Conservation (phyloP, 2,329 filamentous ascomycete genomes). For the Penicillium sp. region DNA sequence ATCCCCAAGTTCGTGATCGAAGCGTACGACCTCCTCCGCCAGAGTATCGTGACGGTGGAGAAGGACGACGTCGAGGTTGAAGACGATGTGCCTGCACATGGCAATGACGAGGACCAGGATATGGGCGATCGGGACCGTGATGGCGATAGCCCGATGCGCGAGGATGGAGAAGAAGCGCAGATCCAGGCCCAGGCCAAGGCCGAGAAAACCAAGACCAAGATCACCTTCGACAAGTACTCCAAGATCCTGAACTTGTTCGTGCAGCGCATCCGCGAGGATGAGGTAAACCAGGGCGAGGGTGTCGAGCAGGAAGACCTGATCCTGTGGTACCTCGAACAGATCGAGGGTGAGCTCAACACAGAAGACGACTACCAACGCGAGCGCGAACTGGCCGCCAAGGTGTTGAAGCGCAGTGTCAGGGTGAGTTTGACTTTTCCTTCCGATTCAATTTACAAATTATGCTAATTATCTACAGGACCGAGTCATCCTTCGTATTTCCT, state of each 20-base stretch:
- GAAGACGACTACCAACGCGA: constrained; percentile 79
- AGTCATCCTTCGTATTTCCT: constrained; percentile 59
- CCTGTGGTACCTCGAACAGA: constrained; percentile 87
- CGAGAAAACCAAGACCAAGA: constrained; percentile 66
- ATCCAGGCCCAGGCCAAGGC: constrained; percentile 32
- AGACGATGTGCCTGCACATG: constrained; percentile 59
- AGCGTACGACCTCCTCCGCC: constrained; percentile 82
- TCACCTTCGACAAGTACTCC: constrained; percentile 94
- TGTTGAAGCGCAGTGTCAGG: constrained; percentile 92
- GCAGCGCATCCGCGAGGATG: constrained; percentile 76
- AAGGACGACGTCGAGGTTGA: constrained; percentile 96
- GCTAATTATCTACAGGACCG: constrained; percentile 45
- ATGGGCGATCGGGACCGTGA: constrained; percentile 47
- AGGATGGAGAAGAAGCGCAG: constrained; percentile 47
- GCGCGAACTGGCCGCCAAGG: constrained; percentile 69
- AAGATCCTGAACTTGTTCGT: constrained; percentile 83
- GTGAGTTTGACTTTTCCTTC: background rate
- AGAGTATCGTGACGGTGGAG: constrained; percentile 96
- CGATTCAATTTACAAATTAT: background rate
- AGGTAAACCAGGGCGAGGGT: constrained; percentile 69
- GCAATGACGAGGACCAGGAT: constrained; percentile 48
- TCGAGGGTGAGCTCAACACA: constrained; percentile 73
- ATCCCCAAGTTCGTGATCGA: constrained; percentile 80
- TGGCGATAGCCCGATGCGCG: constrained; percentile 53
- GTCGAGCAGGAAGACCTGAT: constrained; percentile 77